Evolutionary conservation across 495 filamentous ascomycete genomes (phyloP).

Genomic region (Symbiotaphrina buchneri): DNA sequence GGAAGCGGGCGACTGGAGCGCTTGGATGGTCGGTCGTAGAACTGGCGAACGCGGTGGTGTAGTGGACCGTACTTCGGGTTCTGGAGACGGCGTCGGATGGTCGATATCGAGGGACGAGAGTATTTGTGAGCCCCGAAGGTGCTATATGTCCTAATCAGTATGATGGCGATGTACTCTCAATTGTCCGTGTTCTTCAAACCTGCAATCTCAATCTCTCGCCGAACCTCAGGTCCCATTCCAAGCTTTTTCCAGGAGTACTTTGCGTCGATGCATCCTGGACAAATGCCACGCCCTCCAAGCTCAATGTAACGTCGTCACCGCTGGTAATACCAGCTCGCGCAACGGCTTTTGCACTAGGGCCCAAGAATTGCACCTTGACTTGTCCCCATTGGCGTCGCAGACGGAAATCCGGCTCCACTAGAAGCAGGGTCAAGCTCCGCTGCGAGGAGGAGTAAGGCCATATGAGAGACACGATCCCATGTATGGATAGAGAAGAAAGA

Average conservation of each 20-base stretch:
- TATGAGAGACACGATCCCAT: conserved; percentile 56
- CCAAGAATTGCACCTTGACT: conserved; percentile 61
- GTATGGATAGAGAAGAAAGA: conserved; percentile 13
- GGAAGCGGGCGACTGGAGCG: conserved; percentile 6
- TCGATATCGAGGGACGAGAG: conserved; percentile 23
- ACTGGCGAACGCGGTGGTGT: conserved; percentile 3
- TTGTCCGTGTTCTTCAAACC: conserved; percentile 19
- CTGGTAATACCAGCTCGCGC: conserved; percentile 43
- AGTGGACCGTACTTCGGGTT: conserved; percentile 4
- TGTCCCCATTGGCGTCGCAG: conserved; percentile 60
- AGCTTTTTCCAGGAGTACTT: conserved; percentile 37
- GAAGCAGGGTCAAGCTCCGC: conserved; percentile 44
- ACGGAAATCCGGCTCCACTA: conserved; percentile 73
- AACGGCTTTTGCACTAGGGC: conserved; percentile 44
- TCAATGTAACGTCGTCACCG: conserved; percentile 49
- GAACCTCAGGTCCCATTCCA: conserved; percentile 57
- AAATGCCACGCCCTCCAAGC: conserved; percentile 42
- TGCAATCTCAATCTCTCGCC: conserved; percentile 30
- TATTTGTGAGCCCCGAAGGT: conserved; percentile 10
- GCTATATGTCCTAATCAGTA: background rate
- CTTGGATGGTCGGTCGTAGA: background rate
- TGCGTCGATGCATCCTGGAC: conserved; percentile 15
- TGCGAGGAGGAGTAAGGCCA: conserved; percentile 80
- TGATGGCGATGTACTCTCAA: background rate
- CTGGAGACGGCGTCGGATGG: conserved; percentile 11